Evolutionary conservation across 768 basidiomycete species (phyloP).

Genomic region (Agrocybe pediades): DNA sequence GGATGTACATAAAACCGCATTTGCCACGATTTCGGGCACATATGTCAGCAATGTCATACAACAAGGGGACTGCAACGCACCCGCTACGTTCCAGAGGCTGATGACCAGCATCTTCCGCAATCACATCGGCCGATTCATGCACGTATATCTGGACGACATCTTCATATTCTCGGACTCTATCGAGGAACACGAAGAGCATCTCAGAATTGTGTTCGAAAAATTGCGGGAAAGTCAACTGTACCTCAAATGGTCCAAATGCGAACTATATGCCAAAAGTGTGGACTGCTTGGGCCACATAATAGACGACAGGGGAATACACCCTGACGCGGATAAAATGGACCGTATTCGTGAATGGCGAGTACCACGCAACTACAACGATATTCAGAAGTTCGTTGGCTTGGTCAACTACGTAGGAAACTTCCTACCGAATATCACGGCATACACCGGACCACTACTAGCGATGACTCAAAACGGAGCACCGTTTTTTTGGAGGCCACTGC

Average conservation of each 20-base stretch:
- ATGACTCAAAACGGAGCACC: conserved; percentile 26
- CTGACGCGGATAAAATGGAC: conserved; percentile 35
- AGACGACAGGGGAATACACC: conserved; percentile 37
- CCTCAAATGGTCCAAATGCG: conserved; percentile 24
- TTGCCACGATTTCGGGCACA: conserved; percentile 38
- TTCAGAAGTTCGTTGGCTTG: conserved; percentile 41
- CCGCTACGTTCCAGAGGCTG: conserved; percentile 44
- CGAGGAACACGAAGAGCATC: conserved; percentile 37
- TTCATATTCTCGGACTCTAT: conserved; percentile 37
- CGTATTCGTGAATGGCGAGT: conserved; percentile 32
- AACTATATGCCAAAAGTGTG: conserved; percentile 2
- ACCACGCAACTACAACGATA: conserved; percentile 32
- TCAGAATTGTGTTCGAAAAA: conserved; percentile 29
- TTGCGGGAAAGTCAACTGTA: conserved; percentile 30
- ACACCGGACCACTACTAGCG: conserved; percentile 29
- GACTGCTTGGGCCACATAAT: conserved; percentile 43
- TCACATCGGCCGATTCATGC: conserved; percentile 36
- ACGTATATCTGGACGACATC: conserved; percentile 48
- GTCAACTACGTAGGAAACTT: conserved; percentile 39
- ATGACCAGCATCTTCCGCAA: conserved; percentile 44
- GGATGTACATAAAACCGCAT: conserved; percentile 32
- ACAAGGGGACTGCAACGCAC: conserved; percentile 47
- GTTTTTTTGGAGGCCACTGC: conserved; percentile 24
- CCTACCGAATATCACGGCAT: conserved; percentile 34
- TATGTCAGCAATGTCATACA: conserved; percentile 42